phyloP scores from a whole-genome alignment of 164 flowering plant genomes.

The Echeveria elegans region DNA sequence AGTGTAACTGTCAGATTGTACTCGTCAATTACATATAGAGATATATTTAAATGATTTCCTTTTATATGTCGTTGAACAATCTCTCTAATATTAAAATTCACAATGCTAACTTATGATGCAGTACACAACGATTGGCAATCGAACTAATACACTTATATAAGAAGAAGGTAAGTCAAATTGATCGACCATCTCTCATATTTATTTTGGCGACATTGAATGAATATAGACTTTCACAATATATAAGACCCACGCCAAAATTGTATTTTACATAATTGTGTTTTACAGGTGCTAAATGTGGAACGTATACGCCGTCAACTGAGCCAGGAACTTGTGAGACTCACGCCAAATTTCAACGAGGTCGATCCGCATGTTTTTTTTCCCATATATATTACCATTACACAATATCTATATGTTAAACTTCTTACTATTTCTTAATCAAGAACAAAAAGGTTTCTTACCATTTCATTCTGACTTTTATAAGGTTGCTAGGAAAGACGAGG shows the following conservation, averaged over 20 bases:
- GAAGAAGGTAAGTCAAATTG: background rate
- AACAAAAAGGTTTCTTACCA: background rate
- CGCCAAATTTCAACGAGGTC: background rate
- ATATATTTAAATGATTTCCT: background rate
- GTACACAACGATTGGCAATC: background rate
- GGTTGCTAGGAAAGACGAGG: conserved; percentile 7
- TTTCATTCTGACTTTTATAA: background rate
- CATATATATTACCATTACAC: background rate
- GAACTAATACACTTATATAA: background rate
- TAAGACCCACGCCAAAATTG: too few species aligned
- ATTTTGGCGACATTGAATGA: too few species aligned
- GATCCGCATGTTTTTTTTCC: background rate
- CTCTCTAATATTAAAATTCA: background rate
- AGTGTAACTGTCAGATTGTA: too few species aligned
- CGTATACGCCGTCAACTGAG: background rate
- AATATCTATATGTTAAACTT: background rate
- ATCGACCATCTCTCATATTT: background rate
- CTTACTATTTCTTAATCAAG: too few species aligned
- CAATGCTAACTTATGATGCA: background rate
- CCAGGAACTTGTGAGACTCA: background rate
- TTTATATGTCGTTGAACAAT: background rate
- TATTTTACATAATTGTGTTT: background rate
- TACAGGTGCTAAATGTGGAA: background rate
- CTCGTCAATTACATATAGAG: too few species aligned
- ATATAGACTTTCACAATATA: background rate